Evolutionary conservation across 2,329 filamentous ascomycete species (phyloP).

Genomic region (Periconia sp.): DNA sequence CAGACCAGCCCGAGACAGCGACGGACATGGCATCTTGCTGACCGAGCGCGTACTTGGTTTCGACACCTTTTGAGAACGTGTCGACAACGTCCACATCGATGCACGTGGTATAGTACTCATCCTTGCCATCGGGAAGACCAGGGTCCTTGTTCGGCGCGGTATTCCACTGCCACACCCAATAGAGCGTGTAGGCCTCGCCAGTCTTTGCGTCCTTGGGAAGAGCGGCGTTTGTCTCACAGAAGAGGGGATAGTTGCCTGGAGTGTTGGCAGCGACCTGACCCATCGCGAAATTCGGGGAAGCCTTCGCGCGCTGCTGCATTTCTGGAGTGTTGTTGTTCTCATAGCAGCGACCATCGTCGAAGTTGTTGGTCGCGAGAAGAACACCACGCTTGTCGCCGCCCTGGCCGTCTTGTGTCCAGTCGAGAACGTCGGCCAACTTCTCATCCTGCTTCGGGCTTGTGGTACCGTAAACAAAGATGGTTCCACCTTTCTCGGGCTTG

Average conservation of each 20-base stretch:
- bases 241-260: constrained; percentile 60
- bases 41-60: constrained; percentile 26
- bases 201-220: constrained; percentile 70
- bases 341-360: constrained; percentile 90
- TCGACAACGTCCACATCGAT: constrained; percentile 59
- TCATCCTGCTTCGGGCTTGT: constrained; percentile 59
- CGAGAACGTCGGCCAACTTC: constrained; percentile 68
- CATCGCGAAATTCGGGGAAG: constrained; percentile 62
- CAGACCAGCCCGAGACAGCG: constrained; percentile 48
- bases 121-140: constrained; percentile 53
- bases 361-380: constrained; percentile 79
- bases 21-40: constrained; percentile 52
- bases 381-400: constrained; percentile 80
- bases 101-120: constrained; percentile 66
- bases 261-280: constrained; percentile 49
- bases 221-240: constrained; percentile 82
- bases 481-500: constrained; percentile 50
- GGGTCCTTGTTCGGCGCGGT: constrained; percentile 41
- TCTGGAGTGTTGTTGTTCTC: constrained; percentile 65
- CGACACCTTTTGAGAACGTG: constrained; percentile 16
- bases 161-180: constrained; percentile 97
- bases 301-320: constrained; percentile 62
- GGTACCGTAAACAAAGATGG: constrained; percentile 58
- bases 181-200: constrained; percentile 76
- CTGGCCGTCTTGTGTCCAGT: constrained; percentile 81